These are phyloP conservation scores for Syncephalastrum contaminatum DNA, from an alignment of 371 early-diverging fungal species.

Conservation along the genomic window DNA sequence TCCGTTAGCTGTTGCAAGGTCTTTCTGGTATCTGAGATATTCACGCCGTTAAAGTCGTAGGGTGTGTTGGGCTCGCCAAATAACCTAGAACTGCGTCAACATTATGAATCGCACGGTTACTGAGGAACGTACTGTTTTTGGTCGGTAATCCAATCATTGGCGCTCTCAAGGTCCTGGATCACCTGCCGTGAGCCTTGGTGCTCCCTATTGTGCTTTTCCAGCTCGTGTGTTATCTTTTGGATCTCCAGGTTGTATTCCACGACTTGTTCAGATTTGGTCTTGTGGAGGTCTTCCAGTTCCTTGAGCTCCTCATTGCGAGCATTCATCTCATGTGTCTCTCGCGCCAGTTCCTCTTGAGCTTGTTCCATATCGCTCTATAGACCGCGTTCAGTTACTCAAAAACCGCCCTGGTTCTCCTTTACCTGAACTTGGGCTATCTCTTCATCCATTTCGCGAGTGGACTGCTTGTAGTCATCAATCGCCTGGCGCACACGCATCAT, in stretches of 20 bases:
- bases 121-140: constrained; percentile 68
- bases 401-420: constrained; percentile 1
- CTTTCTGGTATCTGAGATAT: constrained; percentile 69
- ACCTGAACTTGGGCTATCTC: constrained; percentile 27
- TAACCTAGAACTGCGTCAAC: constrained; percentile 17
- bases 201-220: constrained; percentile 69
- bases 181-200: constrained; percentile 51
- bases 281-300: constrained; percentile 62
- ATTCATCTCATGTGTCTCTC: constrained; percentile 25
- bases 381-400: background rate
- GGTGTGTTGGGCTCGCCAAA: constrained; percentile 82
- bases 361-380: constrained; percentile 5
- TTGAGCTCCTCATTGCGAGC: constrained; percentile 45
- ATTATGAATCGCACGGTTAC: background rate
- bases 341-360: constrained; percentile 20
- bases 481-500: constrained; percentile 45
- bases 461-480: constrained; percentile 57
- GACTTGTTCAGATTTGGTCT: constrained; percentile 59
- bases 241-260: constrained; percentile 65
- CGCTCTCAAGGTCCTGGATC: constrained; percentile 55
- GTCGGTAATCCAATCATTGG: constrained; percentile 87
- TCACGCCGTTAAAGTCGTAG: constrained; percentile 78
- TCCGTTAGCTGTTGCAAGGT: constrained; percentile 71
- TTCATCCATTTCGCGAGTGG: constrained; percentile 11
- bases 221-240: constrained; percentile 72